These are phyloP conservation scores for Chlorella sorokiniana DNA, from an alignment of 139 green algal genomes.

Conservation along the genomic window DNA sequence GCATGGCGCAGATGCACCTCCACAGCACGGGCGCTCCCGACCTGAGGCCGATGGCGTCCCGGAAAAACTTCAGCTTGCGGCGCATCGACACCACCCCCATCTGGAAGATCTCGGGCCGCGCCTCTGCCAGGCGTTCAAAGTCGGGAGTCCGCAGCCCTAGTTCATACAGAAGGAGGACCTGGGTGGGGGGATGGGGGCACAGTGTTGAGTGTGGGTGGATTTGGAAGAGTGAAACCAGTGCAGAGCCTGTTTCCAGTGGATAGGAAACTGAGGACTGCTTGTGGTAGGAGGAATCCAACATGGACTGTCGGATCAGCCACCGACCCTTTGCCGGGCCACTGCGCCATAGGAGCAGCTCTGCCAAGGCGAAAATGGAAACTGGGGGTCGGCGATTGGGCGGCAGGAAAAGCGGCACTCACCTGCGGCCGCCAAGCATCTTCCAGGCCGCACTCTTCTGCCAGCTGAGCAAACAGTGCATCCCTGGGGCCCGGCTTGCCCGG, in stretches of 20 bases:
- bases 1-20: neutral
- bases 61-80: constrained; percentile 55
- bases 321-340: too few relatives aligned
- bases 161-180: constrained; percentile 40
- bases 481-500: neutral
- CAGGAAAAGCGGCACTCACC: neutral
- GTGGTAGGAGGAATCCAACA: too few relatives aligned
- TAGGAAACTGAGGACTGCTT: too few relatives aligned
- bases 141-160: constrained; percentile 35
- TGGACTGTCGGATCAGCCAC: too few relatives aligned
- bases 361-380: neutral
- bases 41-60: constrained; percentile 47
- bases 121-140: constrained; percentile 22
- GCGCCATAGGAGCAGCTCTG: too few relatives aligned
- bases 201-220: too few relatives aligned
- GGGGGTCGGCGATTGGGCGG: neutral
- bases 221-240: too few relatives aligned
- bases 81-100: constrained; percentile 38
- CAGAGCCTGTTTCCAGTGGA: too few relatives aligned
- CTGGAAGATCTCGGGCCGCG: constrained; percentile 43
- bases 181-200: neutral
- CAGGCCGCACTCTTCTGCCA: constrained; percentile 23
- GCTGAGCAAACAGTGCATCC: constrained; percentile 22
- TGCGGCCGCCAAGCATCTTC: constrained; percentile 37
- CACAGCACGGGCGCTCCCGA: neutral